These are phyloP conservation scores for Penicillium canescens DNA, from an alignment of 495 filamentous ascomycete species.

Conservation along the genomic window DNA sequence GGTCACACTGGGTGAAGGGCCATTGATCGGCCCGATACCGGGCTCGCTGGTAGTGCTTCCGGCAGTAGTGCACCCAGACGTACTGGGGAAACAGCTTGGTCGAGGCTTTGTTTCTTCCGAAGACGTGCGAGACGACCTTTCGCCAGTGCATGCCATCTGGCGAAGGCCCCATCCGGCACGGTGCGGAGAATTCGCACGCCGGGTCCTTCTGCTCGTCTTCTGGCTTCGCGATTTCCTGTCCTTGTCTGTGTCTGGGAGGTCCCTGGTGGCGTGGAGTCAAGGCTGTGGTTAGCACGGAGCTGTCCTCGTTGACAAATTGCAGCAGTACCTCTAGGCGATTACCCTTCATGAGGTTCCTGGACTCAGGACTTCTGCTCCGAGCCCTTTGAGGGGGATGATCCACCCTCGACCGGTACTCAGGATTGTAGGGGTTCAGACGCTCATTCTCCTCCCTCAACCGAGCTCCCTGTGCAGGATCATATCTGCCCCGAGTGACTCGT, in stretches of 20 bases:
- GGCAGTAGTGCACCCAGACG: conserved; percentile 72
- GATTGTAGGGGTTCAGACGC: too few species aligned
- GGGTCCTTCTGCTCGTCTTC: background rate
- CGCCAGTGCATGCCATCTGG: conserved; percentile 38
- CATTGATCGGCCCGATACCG: conserved; percentile 66
- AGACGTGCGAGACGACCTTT: conserved; percentile 81
- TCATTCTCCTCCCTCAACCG: too few species aligned
- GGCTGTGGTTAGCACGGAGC: too few species aligned
- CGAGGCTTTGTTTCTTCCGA: conserved; percentile 82
- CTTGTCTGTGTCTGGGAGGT: background rate
- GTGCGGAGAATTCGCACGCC: conserved; percentile 20
- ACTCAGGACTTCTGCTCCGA: too few species aligned
- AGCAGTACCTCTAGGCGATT: too few species aligned
- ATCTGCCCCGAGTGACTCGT: too few species aligned
- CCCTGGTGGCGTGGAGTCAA: too few species aligned
- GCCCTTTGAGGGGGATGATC: too few species aligned
- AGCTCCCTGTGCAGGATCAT: too few species aligned
- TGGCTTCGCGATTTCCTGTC: background rate
- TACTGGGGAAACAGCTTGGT: conserved; percentile 65
- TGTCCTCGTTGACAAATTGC: too few species aligned
- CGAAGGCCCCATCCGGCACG: conserved; percentile 18
- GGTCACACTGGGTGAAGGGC: conserved; percentile 56
- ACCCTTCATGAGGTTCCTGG: too few species aligned
- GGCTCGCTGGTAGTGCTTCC: conserved; percentile 82
- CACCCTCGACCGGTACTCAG: too few species aligned